phyloP scores from a whole-genome alignment of 352 stramenopile genomes.

The Phytophthora cryptogea region DNA sequence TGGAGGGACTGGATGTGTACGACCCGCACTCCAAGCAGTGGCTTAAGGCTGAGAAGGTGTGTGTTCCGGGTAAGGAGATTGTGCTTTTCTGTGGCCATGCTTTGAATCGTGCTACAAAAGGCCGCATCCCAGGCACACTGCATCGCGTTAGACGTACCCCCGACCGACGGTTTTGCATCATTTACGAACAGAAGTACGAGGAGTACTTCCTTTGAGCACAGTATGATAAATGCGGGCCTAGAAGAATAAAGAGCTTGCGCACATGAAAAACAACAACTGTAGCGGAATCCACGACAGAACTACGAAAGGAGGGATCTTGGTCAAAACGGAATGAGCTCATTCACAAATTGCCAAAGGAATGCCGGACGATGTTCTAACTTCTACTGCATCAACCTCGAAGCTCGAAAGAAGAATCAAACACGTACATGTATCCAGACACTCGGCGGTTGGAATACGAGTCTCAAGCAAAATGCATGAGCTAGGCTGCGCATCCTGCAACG shows the following conservation, averaged over 20 bases:
- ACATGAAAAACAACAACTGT: slow-evolving; percentile 1
- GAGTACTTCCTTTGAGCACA: slow-evolving; percentile 46
- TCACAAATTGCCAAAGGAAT: neutral
- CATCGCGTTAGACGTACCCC: slow-evolving; percentile 53
- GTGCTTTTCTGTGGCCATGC: slow-evolving; percentile 66
- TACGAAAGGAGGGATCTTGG: too few relatives aligned
- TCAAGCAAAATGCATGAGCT: too few relatives aligned
- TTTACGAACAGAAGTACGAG: slow-evolving; percentile 74
- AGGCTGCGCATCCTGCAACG: too few relatives aligned
- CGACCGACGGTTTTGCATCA: slow-evolving; percentile 55
- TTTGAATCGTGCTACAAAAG: slow-evolving; percentile 46
- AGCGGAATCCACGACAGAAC: too few relatives aligned
- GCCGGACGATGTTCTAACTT: neutral
- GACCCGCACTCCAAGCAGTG: slow-evolving; percentile 56
- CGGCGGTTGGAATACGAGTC: too few relatives aligned
- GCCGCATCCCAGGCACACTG: slow-evolving; percentile 53
- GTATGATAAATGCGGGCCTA: neutral
- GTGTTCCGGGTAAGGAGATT: slow-evolving; percentile 55
- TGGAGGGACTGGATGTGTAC: slow-evolving; percentile 64
- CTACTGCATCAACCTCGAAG: neutral
- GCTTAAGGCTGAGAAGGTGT: slow-evolving; percentile 56
- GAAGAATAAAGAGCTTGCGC: neutral
- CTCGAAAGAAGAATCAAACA: too few relatives aligned
- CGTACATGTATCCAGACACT: neutral
- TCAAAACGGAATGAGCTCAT: too few relatives aligned